Evolutionary conservation across 148 eudicot species (phyloP), one percentile per base, ranked within the genome.

Genomic region (Spergularia marina): DNA sequence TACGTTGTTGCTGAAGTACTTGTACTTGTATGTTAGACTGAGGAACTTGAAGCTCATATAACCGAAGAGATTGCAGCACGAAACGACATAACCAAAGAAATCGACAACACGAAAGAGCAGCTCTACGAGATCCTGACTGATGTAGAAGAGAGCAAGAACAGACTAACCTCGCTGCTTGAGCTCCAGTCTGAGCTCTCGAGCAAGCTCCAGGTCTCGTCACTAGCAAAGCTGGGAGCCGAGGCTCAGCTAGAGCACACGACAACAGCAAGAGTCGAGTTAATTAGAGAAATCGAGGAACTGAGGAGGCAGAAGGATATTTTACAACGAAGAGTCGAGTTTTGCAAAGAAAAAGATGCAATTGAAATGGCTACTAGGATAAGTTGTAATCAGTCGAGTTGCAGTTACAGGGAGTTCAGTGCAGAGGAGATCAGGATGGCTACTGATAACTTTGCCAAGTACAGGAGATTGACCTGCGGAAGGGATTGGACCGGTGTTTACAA

Each of bases 271-370:
- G 74, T 68, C 0, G 85, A 83, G 21, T 80, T 90, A 73, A 78
- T 92, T 56, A 78, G 81, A 40, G 87, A 86, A 78, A 92, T 92
- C 11, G 96, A 92, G 84, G 88, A 87, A 71, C 63, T 89, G 47
- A 82, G 93, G 77, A 81, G 81, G 76, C 91, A 87, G 57, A 87
- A 85, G 72, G 90, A 89, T 73, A 81, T 92, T 17, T 73, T 92
- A 34, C 89, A 84, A 51, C 78, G 91, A n/a, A 81, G 98, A 78
- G 87, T 90, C 0, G 90, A 89, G 77, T 89, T 92, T 53, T 90
- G 96, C 66, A 86, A 75, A 77, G 96, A 92, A 65, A 90, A 86
- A 59, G 98, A 89, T 49, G 96, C 98, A 0, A 90, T 90, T 68
- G 90, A 80, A 23, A 81, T 73, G 82, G 90, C 85, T 62, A 74